phyloP scores from a whole-genome alignment of 1,284 basidiomycete genomes.

The Cryptococcus sp. region DNA sequence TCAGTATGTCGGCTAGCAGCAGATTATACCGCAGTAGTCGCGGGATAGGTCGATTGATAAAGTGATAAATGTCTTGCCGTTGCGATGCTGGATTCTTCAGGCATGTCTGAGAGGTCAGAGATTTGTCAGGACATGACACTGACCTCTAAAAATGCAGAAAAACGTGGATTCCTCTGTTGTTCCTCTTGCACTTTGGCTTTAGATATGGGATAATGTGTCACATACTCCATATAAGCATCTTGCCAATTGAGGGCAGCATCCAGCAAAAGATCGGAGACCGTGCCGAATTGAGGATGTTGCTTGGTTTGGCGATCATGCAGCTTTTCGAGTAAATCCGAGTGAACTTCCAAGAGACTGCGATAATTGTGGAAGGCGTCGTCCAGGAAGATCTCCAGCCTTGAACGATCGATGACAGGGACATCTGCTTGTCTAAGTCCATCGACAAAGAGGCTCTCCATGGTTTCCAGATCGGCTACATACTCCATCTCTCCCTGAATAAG shows the following conservation, averaged over 20 bases:
- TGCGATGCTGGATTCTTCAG: slow-evolving; percentile 46
- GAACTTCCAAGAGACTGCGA: slow-evolving; percentile 60
- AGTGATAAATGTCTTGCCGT: slow-evolving; percentile 77
- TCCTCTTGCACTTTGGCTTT: slow-evolving; percentile 88
- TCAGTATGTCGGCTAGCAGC: slow-evolving; percentile 71
- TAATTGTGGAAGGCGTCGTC: slow-evolving; percentile 89
- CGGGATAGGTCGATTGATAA: slow-evolving; percentile 82
- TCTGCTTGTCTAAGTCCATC: slow-evolving; percentile 67
- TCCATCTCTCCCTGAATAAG: slow-evolving; percentile 93
- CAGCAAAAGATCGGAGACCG: slow-evolving; percentile 78
- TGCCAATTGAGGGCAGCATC: slow-evolving; percentile 88
- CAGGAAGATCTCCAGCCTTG: slow-evolving; percentile 73
- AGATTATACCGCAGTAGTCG: slow-evolving; percentile 84
- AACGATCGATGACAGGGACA: slow-evolving; percentile 63
- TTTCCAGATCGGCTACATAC: slow-evolving; percentile 88
- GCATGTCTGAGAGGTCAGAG: slow-evolving; percentile 14
- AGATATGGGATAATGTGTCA: slow-evolving; percentile 90
- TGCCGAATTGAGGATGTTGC: slow-evolving; percentile 77
- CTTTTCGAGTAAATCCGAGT: slow-evolving; percentile 70
- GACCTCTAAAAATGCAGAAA: slow-evolving; percentile 80
- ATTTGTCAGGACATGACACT: slow-evolving; percentile 18
- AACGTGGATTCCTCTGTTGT: slow-evolving; percentile 68
- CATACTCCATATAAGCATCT: slow-evolving; percentile 87
- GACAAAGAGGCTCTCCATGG: slow-evolving; percentile 66
- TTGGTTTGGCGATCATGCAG: slow-evolving; percentile 84